Conservation (phyloP, 2,329 filamentous ascomycete species). For the Alternaria tenuissima region DNA sequence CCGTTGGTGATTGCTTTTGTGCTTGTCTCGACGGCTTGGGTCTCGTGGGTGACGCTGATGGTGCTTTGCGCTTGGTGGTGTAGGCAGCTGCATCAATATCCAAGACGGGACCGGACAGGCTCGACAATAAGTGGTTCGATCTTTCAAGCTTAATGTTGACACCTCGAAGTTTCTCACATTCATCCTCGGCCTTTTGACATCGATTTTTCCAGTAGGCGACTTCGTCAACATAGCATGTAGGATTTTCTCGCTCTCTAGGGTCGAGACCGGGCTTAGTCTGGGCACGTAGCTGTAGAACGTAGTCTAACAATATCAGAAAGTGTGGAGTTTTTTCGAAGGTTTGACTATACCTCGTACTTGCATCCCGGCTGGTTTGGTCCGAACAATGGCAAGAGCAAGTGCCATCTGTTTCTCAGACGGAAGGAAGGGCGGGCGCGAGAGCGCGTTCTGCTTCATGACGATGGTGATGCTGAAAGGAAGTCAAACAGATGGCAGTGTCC, state of each 20-base stretch:
- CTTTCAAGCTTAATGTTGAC: constrained; percentile 39
- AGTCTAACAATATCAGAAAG: constrained; percentile 33
- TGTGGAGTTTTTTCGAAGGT: too few relatives aligned
- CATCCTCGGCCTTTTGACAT: constrained; percentile 32
- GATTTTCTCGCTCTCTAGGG: constrained; percentile 29
- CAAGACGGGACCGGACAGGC: constrained; percentile 1
- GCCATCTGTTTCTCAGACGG: constrained; percentile 42
- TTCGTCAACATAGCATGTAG: constrained; percentile 50
- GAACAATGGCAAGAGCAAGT: constrained; percentile 49
- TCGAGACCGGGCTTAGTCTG: constrained; percentile 40
- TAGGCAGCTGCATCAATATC: constrained; percentile 3
- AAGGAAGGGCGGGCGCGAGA: neutral
- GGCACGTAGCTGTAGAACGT: constrained; percentile 45
- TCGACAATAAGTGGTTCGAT: constrained; percentile 33
- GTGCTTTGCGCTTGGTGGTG: constrained; percentile 32
- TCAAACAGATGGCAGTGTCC: neutral
- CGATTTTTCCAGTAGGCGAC: constrained; percentile 51
- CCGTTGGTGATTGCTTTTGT: constrained; percentile 10
- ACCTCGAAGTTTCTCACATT: constrained; percentile 31
- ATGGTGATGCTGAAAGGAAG: neutral
- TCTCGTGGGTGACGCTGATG: constrained; percentile 14
- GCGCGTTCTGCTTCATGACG: constrained; percentile 14
- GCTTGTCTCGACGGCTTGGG: constrained; percentile 27
- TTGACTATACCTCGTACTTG: constrained; percentile 39
- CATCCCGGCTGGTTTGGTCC: constrained; percentile 48